Evolutionary conservation across 2,329 filamentous ascomycete genomes (phyloP), one percentile per base, ranked within the genome.

Genomic region (Colletotrichum sp.): DNA sequence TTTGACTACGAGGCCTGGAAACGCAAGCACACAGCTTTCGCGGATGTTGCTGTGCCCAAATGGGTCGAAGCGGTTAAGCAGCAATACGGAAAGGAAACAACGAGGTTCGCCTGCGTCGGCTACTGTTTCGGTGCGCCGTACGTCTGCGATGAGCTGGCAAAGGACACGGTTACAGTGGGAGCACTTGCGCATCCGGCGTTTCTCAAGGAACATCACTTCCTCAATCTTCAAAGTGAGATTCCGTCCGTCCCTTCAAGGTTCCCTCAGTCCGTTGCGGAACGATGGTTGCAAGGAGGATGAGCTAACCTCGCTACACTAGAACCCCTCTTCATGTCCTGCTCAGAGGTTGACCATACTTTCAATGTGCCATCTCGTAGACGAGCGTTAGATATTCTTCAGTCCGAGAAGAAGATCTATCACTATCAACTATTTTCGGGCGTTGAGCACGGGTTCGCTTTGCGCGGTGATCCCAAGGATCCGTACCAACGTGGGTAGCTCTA

Each of bases 371-470:
- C 28, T 34, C 59, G 59, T 13, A 30, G 59, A n/a, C 16, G 59
- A 34, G 59, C 59, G 10, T 60, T 88, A 2, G 86, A 88, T 30
- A 85, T 88, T 39, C 78, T 89, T 69, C 82, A 84, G 55, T 80
- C 81, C 30, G 80, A 81, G 34, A 81, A 83, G 49, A 86, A 85
- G 78, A 79, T 88, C 4, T 94, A 91, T 82, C 92, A 94, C 80
- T 86, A 93, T 78, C 91, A 89, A 81, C 84, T 95, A 26, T 94
- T 92, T 85, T 88, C 87, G 36, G 88, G 88, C 49, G 90, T 93
- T 26, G 83, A 87, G 77, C 93, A 94, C 81, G 92, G 93, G 1
- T 94, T 94, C 81, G 90, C 91, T n/a, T 88, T 92, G 13, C 88
- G 91, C 69, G 88, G 86, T 5, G 90, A 94, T 79, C 79, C 84